Percentiles rank a stretch among this genome's conserved stretches.
Conservation (phyloP, 495 filamentous ascomycete genomes). For the Tuber umbilicatum region DNA sequence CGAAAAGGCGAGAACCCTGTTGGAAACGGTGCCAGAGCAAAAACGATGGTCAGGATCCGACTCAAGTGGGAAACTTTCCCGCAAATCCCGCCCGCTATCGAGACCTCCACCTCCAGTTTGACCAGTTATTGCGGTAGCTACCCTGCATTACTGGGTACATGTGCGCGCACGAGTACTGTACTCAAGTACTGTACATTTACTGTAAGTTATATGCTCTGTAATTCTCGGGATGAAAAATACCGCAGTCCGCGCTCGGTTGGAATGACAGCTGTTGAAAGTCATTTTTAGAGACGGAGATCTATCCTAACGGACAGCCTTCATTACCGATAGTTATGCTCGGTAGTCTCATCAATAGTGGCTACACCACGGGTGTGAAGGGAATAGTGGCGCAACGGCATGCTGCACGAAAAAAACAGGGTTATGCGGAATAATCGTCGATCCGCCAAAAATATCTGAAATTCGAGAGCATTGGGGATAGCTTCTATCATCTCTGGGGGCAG, state of each 20-base stretch:
- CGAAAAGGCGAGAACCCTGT: too few species aligned
- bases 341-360: not conserved
- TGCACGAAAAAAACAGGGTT: not conserved
- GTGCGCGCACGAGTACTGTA: not conserved
- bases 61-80: too few species aligned
- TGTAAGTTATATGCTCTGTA: not conserved
- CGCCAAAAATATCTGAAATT: too few species aligned
- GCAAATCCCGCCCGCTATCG: too few species aligned
- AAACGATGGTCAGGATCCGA: too few species aligned
- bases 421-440: too few species aligned
- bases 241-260: not conserved
- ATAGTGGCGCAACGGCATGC: not conserved
- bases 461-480: too few species aligned
- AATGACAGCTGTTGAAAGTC: not conserved
- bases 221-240: not conserved
- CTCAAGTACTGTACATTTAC: not conserved
- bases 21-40: too few species aligned
- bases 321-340: not conserved
- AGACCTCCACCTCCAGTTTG: too few species aligned
- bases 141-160: not conserved
- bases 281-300: conserved; percentile 1
- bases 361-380: too few species aligned
- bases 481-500: too few species aligned
- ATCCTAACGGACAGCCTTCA: not conserved
- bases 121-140: too few species aligned